Conservation (phyloP, 1,284 basidiomycete species). For the Boletus hoseneyae region DNA sequence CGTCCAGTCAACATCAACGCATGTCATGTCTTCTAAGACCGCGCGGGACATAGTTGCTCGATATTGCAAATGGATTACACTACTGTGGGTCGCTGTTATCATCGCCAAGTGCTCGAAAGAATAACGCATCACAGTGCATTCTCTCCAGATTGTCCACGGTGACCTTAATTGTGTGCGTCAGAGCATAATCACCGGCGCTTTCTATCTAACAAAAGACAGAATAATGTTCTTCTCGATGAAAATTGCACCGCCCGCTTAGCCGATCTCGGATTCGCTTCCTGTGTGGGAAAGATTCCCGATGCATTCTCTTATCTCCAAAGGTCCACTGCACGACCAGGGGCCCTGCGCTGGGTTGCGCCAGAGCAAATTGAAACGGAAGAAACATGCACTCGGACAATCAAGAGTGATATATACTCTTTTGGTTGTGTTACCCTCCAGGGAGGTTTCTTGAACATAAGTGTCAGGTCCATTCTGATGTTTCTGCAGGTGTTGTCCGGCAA, state of each 20-base stretch:
- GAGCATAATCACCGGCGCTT: background rate
- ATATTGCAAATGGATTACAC: background rate
- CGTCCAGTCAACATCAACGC: background rate
- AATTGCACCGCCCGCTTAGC: background rate
- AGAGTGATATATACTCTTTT: slow-evolving; percentile 9
- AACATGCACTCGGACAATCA: too few relatives aligned
- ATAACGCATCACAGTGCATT: slow-evolving; percentile 5
- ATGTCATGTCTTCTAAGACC: background rate
- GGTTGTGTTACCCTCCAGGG: slow-evolving; percentile 12
- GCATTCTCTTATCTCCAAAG: slow-evolving; percentile 10
- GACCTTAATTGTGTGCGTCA: slow-evolving; percentile 4
- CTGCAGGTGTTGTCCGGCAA: slow-evolving; percentile 12
- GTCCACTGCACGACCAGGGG: slow-evolving; percentile 7
- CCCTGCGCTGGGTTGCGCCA: slow-evolving; percentile 11
- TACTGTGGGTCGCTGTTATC: background rate
- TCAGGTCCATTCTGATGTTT: background rate
- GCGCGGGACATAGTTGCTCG: slow-evolving; percentile 1
- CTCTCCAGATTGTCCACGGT: slow-evolving; percentile 5
- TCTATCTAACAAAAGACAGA: slow-evolving; percentile 2
- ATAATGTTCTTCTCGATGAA: slow-evolving; percentile 17
- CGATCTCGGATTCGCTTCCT: slow-evolving; percentile 8
- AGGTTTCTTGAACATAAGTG: background rate
- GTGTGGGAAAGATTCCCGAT: slow-evolving; percentile 2
- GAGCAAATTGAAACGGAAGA: slow-evolving; percentile 1
- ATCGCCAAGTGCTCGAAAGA: background rate